phyloP scores from a whole-genome alignment of 2,329 filamentous ascomycete genomes.

The Venturia pyrina region DNA sequence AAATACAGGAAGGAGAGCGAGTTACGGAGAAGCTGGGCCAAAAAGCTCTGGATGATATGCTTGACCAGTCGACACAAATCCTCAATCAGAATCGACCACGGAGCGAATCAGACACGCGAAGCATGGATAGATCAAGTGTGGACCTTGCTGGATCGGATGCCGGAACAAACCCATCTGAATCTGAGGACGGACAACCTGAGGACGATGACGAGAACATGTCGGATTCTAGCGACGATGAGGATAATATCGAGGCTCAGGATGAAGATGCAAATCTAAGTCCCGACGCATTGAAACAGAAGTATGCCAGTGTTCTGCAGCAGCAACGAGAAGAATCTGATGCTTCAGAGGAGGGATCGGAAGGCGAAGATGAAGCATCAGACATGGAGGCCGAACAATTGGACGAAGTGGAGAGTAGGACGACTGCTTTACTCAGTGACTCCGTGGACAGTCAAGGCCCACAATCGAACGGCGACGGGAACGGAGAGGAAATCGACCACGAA shows the following conservation, averaged over 20 bases:
- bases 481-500: background rate
- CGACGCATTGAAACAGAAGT: constrained; percentile 9
- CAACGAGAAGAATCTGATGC: constrained; percentile 4
- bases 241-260: constrained; percentile 7
- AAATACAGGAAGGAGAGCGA: constrained; percentile 40
- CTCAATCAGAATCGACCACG: constrained; percentile 49
- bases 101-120: constrained; percentile 9
- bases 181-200: constrained; percentile 18
- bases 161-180: constrained; percentile 29
- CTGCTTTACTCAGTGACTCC: background rate
- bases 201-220: constrained; percentile 13
- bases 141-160: constrained; percentile 6
- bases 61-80: constrained; percentile 55
- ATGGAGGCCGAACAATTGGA: constrained; percentile 32
- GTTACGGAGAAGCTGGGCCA: constrained; percentile 46
- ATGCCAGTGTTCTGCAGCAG: constrained; percentile 6
- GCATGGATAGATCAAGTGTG: constrained; percentile 20
- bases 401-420: constrained; percentile 22
- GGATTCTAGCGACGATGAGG: constrained; percentile 13
- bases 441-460: background rate
- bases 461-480: background rate
- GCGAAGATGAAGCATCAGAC: constrained; percentile 29
- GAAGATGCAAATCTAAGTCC: constrained; percentile 12
- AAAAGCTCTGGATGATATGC: constrained; percentile 62
- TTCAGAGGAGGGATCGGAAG: constrained; percentile 9